Evolutionary conservation across 495 filamentous ascomycete genomes (phyloP), one percentile per base, ranked within the genome.

Genomic region (Hyaloscypha bicolor): DNA sequence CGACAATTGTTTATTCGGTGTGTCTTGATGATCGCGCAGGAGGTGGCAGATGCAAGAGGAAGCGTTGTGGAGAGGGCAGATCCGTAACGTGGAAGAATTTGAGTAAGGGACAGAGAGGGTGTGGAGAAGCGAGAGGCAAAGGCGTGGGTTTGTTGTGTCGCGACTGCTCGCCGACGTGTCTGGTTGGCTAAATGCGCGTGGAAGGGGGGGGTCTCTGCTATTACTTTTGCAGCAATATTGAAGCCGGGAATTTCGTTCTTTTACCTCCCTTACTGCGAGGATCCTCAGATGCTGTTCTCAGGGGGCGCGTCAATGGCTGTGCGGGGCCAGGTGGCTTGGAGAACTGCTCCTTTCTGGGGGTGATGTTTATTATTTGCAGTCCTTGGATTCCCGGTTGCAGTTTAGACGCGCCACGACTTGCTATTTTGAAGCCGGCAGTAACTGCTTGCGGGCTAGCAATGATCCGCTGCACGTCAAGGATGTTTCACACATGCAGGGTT

Each of bases 301-400:
- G 63, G 63, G 25, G 63, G 63, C 53, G 63, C 63, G 37, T 65
- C 14, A 58, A 51, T 55, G 48, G 45, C n/a, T 64, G 59, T 62
- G 59, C 59, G 33, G 59, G 19, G 59, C 4, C 37, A 21, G 58
- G 33, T 35, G 32, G 42, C 42, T 59, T 31, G 30, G 56, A 22
- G 55, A 1, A 19, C 14, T 33, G 25, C 4, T 31, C 30, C 21
- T 59, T 33, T 59, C 56, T 33, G 21, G 56, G 25, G 30, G 11
- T 59, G 31, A 19, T 59, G 56, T 59, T 59, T 9, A 59, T 48
- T 59, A 59, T 59, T 59, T 33, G 33, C 29, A 35, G 56, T 59
- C 12, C 56, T 33, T 59, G 9, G 56, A 37, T 19, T 56, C 5
- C 53, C 30, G 22, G 53, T 56, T 56, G 30, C 33, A 35, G 56